Percentiles rank a stretch among this genome's conserved stretches.
These are phyloP conservation scores for Capillidium rhysosporum DNA, from an alignment of 371 early-diverging fungal species.

Conservation along the genomic window DNA sequence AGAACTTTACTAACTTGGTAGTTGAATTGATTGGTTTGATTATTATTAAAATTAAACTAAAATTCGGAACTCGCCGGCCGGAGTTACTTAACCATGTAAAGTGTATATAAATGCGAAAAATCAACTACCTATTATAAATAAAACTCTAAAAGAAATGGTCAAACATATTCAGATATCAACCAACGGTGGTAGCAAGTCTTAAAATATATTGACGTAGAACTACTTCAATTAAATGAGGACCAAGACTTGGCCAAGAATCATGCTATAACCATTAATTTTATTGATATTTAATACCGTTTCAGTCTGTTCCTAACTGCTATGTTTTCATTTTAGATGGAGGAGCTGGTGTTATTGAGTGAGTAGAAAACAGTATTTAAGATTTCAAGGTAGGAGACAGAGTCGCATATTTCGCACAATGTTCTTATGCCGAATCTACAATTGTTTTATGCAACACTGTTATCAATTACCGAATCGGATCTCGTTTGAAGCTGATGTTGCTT, in stretches of 20 bases:
- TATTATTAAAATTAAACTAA: too few relatives aligned
- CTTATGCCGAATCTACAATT: conserved; percentile 64
- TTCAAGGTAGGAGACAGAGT: conserved; percentile 73
- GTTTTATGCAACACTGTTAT: conserved; percentile 19
- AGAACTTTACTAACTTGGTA: too few relatives aligned
- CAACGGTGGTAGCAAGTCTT: conserved; percentile 51
- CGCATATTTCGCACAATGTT: conserved; percentile 35
- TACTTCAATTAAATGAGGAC: conserved; percentile 24
- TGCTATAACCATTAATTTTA: conserved; percentile 70
- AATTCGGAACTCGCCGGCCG: too few relatives aligned
- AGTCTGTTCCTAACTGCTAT: conserved; percentile 56
- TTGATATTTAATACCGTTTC: conserved; percentile 81
- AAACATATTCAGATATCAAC: conserved; percentile 45
- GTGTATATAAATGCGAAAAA: too few relatives aligned
- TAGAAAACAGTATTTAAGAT: conserved; percentile 36
- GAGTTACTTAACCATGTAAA: too few relatives aligned
- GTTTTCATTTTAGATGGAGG: conserved; percentile 71
- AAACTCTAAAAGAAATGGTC: conserved; percentile 20
- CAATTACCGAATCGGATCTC: conserved; percentile 32
- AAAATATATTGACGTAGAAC: conserved; percentile 24
- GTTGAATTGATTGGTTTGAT: too few relatives aligned
- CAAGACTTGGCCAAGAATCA: conserved; percentile 59
- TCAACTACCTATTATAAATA: too few relatives aligned
- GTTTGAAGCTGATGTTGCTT: conserved; percentile 41
- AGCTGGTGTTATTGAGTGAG: conserved; percentile 57